Conservation (phyloP, 805 yeast species). For the Zygoascus ofunaensis region DNA sequence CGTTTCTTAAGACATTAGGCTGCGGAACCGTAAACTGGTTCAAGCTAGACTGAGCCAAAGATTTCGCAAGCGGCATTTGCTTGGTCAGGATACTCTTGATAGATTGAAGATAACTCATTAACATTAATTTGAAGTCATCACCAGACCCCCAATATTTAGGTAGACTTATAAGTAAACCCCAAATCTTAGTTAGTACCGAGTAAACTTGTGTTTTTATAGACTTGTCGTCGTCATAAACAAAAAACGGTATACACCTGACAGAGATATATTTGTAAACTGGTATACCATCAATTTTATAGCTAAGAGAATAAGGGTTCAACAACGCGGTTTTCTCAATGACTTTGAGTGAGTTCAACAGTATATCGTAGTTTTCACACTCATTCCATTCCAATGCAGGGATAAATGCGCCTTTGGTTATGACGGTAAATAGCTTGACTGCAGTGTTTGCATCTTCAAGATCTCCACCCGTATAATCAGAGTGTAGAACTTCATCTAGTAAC, state of each 20-base stretch:
- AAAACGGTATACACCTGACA: not conserved
- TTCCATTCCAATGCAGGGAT: not conserved
- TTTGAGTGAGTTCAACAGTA: not conserved
- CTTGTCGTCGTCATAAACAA: not conserved
- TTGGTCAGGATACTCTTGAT: not conserved
- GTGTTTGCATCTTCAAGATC: slow-evolving; percentile 2
- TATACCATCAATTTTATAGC: not conserved
- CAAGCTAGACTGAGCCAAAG: not conserved
- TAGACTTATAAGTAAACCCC: not conserved
- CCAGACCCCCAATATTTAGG: not conserved
- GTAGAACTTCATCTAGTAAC: slow-evolving; percentile 4
- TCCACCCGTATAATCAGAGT: not conserved
- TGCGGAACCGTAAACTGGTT: not conserved
- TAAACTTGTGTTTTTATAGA: not conserved
- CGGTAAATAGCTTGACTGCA: slow-evolving; percentile 4
- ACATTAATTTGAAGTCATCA: not conserved
- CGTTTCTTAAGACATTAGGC: not conserved
- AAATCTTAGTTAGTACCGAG: not conserved
- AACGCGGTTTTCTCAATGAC: not conserved
- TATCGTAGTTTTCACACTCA: not conserved
- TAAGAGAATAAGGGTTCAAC: not conserved
- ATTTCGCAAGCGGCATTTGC: not conserved
- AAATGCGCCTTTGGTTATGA: slow-evolving; percentile 4
- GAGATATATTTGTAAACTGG: not conserved
- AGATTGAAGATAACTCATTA: not conserved